A percentile compares a stretch with the other conserved stretches of the same genome.
Conservation (phyloP, 78 protist genomes). For the Anaeramoeba flamelloides region DNA sequence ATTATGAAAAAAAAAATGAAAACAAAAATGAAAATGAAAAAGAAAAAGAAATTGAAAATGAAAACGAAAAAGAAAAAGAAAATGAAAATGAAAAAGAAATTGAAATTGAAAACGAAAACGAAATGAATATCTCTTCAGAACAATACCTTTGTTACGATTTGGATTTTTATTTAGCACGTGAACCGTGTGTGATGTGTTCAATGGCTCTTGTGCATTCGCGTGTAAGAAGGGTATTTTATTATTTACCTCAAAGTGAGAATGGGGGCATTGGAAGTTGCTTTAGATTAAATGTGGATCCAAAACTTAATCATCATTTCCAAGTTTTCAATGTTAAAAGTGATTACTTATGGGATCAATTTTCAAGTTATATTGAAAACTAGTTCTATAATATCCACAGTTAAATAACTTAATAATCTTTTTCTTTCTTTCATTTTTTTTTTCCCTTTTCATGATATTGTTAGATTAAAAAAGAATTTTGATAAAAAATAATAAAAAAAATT, state of each 20-base stretch:
- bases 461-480: neutral
- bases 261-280: neutral
- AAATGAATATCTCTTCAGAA: neutral
- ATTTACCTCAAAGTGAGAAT: neutral
- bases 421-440: neutral
- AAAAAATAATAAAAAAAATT: neutral
- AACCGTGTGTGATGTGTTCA: conserved; percentile 1
- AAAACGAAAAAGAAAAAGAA: neutral
- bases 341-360: neutral
- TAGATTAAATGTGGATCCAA: neutral
- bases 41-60: neutral
- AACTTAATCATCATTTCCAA: neutral
- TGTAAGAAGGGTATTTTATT: neutral
- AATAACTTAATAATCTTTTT: neutral
- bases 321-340: neutral
- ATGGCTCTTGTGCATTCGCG: neutral
- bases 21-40: neutral
- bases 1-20: neutral
- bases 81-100: neutral
- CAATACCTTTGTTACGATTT: neutral
- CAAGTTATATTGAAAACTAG: neutral
- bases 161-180: neutral
- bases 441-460: neutral
- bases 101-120: neutral
- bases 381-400: neutral